A percentile compares a stretch with the other conserved stretches of the same genome.
These are phyloP conservation scores for Aspergillus niger DNA, from an alignment of 2,329 filamentous ascomycete species.

Conservation along the genomic window DNA sequence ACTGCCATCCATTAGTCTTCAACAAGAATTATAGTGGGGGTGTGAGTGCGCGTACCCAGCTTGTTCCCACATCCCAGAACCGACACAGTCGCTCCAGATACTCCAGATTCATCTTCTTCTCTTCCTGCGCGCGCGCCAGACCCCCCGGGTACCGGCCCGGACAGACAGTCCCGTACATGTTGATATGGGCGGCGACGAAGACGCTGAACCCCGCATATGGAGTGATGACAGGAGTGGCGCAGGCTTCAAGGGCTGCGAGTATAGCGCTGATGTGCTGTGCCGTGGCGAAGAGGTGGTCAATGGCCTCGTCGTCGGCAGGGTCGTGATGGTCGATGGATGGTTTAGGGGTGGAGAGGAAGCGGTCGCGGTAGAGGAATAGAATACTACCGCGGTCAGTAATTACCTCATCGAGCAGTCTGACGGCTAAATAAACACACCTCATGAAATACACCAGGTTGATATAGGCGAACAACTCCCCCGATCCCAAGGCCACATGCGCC, in stretches of 20 bases:
- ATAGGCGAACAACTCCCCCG: slow-evolving; percentile 41
- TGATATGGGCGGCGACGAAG: slow-evolving; percentile 42
- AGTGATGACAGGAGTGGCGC: slow-evolving; percentile 36
- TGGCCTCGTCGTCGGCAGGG: slow-evolving; percentile 26
- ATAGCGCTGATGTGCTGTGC: slow-evolving; percentile 37
- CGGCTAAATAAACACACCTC: slow-evolving; percentile 25
- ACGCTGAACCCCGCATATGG: slow-evolving; percentile 42
- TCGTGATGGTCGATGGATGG: slow-evolving; percentile 24
- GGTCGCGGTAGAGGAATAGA: slow-evolving; percentile 39
- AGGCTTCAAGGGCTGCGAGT: slow-evolving; percentile 34
- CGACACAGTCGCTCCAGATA: slow-evolving; percentile 37
- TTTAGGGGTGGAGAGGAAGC: slow-evolving; percentile 36
- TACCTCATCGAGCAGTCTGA: no score
- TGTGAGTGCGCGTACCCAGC: slow-evolving; percentile 29
- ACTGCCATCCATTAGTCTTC: slow-evolving; percentile 21
- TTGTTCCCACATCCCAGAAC: slow-evolving; percentile 39
- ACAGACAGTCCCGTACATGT: slow-evolving; percentile 41
- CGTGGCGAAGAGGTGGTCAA: slow-evolving; percentile 35
- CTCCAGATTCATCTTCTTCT: slow-evolving; percentile 34
- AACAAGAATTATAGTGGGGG: neutral
- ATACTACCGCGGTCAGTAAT: slow-evolving; percentile 22
- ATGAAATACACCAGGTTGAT: slow-evolving; percentile 42
- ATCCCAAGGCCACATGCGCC: slow-evolving; percentile 39
- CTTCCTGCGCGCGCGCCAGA: slow-evolving; percentile 31
- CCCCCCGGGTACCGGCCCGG: slow-evolving; percentile 38